These are phyloP conservation scores for Tylopilus rubrobrunneus DNA, from an alignment of 768 basidiomycete species.

Conservation along the genomic window DNA sequence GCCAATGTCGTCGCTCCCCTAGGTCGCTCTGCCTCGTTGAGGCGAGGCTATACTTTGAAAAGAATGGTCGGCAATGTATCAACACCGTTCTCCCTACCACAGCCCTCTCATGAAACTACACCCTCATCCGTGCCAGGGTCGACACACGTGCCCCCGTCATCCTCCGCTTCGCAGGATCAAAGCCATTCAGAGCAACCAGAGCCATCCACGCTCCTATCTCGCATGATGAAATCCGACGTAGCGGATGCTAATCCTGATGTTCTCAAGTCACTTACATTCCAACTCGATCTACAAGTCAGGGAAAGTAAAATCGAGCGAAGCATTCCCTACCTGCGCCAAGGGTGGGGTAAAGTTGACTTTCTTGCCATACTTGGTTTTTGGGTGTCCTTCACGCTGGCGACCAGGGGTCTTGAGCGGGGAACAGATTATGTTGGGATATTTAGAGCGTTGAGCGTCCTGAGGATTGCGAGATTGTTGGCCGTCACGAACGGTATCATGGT, in stretches of 20 bases:
- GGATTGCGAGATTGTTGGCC: constrained; percentile 76
- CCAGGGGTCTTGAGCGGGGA: constrained; percentile 61
- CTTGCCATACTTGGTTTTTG: constrained; percentile 85
- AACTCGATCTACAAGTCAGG: constrained; percentile 49
- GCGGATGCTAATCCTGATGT: constrained; percentile 31
- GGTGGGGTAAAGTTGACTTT: constrained; percentile 88
- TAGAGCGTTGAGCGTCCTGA: constrained; percentile 80
- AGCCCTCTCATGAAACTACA: constrained; percentile 28
- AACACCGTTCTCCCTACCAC: constrained; percentile 47
- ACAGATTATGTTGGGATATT: constrained; percentile 78
- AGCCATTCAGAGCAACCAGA: constrained; percentile 35
- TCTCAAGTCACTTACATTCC: constrained; percentile 56
- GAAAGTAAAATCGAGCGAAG: constrained; percentile 56
- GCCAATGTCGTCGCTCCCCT: constrained; percentile 20
- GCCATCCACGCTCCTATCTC: constrained; percentile 50
- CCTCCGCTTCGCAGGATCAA: background rate
- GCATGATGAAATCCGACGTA: constrained; percentile 40
- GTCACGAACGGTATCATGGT: constrained; percentile 94
- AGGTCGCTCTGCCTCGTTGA: constrained; percentile 35
- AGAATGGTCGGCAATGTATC: constrained; percentile 43
- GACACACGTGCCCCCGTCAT: constrained; percentile 6
- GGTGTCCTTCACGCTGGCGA: constrained; percentile 72
- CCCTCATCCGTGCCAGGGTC: constrained; percentile 14
- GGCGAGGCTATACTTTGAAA: constrained; percentile 42
- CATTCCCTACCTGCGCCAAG: constrained; percentile 86